phyloP scores from a whole-genome alignment of 768 basidiomycete species.

The Cystofilobasidium ferigula region DNA sequence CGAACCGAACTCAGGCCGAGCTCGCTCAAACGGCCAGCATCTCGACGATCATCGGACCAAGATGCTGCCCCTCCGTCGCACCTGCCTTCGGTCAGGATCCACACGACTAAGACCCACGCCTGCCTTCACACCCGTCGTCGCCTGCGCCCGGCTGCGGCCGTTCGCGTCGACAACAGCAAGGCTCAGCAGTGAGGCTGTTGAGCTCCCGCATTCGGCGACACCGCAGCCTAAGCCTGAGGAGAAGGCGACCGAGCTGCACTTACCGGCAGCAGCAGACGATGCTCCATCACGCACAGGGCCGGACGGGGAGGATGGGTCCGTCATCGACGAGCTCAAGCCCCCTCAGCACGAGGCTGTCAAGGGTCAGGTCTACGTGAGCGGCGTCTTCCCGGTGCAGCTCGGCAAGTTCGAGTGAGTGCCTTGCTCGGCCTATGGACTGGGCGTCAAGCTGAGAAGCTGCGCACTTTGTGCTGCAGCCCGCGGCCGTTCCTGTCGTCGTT shows the following conservation, averaged over 20 bases:
- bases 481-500: slow-evolving; percentile 14
- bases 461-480: slow-evolving; percentile 2
- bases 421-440: neutral
- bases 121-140: no score
- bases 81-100: no score
- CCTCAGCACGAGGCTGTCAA: neutral
- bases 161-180: no score
- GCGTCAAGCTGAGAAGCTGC: neutral
- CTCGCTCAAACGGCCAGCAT: no score
- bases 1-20: no score
- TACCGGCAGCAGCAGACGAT: neutral
- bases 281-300: neutral
- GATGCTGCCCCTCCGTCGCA: no score
- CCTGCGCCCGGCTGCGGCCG: no score
- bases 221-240: neutral
- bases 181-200: neutral
- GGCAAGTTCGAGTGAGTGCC: slow-evolving; percentile 20
- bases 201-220: neutral
- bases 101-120: no score
- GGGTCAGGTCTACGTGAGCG: slow-evolving; percentile 18
- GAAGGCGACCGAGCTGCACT: neutral
- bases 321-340: neutral
- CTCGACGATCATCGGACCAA: no score
- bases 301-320: neutral
- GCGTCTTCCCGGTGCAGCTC: slow-evolving; percentile 21